Base-by-base conservation (phyloP, 1,284 basidiomycete species). In the Hemileia vastatrix region DNA sequence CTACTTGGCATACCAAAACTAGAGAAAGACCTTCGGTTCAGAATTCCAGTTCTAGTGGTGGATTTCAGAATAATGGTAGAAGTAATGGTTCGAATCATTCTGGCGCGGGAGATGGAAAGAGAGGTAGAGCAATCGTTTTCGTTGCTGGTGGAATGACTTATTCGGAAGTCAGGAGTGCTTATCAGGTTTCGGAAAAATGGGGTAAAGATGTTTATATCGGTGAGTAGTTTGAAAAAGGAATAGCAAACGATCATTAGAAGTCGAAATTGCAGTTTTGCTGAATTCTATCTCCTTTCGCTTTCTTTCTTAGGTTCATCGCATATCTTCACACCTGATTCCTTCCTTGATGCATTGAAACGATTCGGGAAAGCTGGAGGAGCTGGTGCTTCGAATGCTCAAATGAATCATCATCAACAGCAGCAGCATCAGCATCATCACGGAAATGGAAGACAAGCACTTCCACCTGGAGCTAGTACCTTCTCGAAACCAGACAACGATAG, bases 71-170 rank as follows among this genome's bases (percentile, higher is more conserved):
- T 1, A 33, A 51, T n/a, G 19, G 57, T 8, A 32, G 54, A n/a
- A 54, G 50, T 8, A 18, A n/a, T 36, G 59, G n/a, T n/a, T n/a
- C n/a, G n/a, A n/a, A n/a, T n/a, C n/a, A n/a, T n/a, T n/a, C n/a
- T n/a, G 18, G 44, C 6, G 31, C 23, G 4, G 65, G 72, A 36
- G 74, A 76, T 43, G 85, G 87, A 60, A 83, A 81, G 57, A 83
- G 85, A 64, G 87, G 91, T 74, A 81, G 94, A n/a, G 75, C 95
- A 24, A 79, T 99, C 55, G 81, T 96, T 47, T 98, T 96, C 76
- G 81, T 97, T 11, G 89, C 90, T 9, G 94, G 94, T 33, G 95
- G 95, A 1, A 87, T 95, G 83, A 95, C 94, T 1, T 95, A 92
- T 75, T 91, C 90, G 0, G 94, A 99, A 77, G 86, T 94, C 76